phyloP scores from a whole-genome alignment of 345 rosid species.

The Melastoma malabathricum region DNA sequence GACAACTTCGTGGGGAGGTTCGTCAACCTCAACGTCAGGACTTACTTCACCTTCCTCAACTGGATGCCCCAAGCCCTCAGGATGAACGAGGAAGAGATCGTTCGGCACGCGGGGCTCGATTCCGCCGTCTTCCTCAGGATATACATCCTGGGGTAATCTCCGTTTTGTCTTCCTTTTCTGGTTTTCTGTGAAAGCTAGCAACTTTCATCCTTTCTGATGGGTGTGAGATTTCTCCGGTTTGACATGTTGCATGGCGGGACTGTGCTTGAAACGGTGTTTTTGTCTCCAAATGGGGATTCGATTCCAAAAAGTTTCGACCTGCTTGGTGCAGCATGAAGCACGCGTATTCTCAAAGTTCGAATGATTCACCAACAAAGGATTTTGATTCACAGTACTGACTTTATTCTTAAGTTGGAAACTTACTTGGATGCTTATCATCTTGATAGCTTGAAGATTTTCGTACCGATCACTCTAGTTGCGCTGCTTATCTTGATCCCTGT shows the following conservation, averaged over 20 bases:
- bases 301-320: too few species aligned
- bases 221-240: too few species aligned
- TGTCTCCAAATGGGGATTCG: too few species aligned
- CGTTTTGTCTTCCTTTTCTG: background rate
- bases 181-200: background rate
- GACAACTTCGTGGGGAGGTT: conserved; percentile 55
- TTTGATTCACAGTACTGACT: too few species aligned
- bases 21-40: conserved; percentile 62
- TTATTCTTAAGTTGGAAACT: too few species aligned
- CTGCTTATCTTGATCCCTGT: conserved; percentile 80
- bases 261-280: too few species aligned
- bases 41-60: conserved; percentile 74
- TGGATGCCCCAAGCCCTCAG: conserved; percentile 99
- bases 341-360: too few species aligned
- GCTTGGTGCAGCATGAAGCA: too few species aligned
- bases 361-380: too few species aligned
- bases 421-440: conserved; percentile 5
- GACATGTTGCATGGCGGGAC: too few species aligned
- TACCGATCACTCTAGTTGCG: conserved; percentile 59
- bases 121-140: conserved; percentile 89
- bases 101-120: conserved; percentile 86
- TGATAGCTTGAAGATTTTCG: conserved; percentile 83
- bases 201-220: too few species aligned
- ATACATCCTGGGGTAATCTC: conserved; percentile 67
- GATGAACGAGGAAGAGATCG: conserved; percentile 68